A percentile compares a stretch with the other conserved stretches of the same genome.
These are phyloP conservation scores for Adansonia gregorii DNA, from an alignment of 441 rosid species.

Conservation along the genomic window DNA sequence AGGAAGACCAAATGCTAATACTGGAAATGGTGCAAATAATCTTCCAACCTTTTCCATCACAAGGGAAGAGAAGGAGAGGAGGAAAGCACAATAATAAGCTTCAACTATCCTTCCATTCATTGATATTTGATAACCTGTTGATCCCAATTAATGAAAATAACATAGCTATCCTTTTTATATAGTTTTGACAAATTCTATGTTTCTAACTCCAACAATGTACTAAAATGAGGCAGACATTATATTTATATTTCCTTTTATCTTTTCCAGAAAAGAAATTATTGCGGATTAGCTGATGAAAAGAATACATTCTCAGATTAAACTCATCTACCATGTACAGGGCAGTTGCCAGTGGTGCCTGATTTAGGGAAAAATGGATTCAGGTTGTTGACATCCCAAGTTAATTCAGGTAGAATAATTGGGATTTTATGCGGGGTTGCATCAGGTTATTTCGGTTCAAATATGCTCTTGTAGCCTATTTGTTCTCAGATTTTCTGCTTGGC, in stretches of 20 bases:
- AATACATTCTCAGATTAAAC: neutral
- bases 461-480: neutral
- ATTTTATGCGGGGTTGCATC: neutral
- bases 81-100: neutral
- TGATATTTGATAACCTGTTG: neutral
- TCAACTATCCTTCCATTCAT: neutral
- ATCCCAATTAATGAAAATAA: neutral
- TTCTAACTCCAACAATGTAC: neutral
- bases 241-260: neutral
- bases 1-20: neutral
- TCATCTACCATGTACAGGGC: neutral
- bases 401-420: neutral
- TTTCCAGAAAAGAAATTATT: neutral
- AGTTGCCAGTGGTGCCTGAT: neutral
- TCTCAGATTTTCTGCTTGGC: neutral
- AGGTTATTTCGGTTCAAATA: neutral
- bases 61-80: constrained; percentile 5
- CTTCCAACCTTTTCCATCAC: neutral
- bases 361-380: neutral
- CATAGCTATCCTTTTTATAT: neutral
- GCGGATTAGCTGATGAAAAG: neutral
- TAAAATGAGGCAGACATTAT: neutral
- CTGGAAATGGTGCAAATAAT: neutral
- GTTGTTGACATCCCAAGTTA: neutral
- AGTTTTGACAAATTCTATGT: neutral